phyloP scores from a whole-genome alignment of 495 filamentous ascomycete species.

The Penicillium waksmanii region DNA sequence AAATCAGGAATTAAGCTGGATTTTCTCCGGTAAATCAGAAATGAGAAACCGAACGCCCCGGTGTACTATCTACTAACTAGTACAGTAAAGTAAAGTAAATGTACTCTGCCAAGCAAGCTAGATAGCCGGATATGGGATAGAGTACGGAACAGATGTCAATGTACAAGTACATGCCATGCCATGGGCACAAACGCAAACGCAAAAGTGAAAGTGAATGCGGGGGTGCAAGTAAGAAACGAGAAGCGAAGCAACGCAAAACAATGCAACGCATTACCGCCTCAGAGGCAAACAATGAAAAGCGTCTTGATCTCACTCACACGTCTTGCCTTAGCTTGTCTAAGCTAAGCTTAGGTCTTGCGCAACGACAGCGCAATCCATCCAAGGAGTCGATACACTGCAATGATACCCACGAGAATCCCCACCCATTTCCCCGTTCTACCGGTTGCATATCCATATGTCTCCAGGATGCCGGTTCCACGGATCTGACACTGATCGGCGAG shows the following conservation, averaged over 20 bases:
- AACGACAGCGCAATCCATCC: constrained; percentile 50
- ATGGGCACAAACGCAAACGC: background rate
- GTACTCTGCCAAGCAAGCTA: too few species aligned
- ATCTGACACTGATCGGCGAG: constrained; percentile 68
- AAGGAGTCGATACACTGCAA: constrained; percentile 71
- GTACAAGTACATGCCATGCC: background rate
- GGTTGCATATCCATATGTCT: constrained; percentile 66
- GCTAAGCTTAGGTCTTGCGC: constrained; percentile 28
- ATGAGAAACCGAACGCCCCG: too few species aligned
- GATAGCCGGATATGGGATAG: too few species aligned
- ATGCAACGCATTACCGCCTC: constrained; percentile 16
- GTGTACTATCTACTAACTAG: too few species aligned
- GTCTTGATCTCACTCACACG: too few species aligned
- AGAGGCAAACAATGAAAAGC: background rate
- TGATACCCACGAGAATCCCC: constrained; percentile 75
- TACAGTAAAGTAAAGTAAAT: too few species aligned
- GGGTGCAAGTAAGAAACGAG: background rate
- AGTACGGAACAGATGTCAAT: too few species aligned
- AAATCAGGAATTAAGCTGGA: too few species aligned
- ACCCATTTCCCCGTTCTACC: constrained; percentile 69
- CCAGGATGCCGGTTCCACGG: constrained; percentile 66
- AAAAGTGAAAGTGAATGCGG: background rate
- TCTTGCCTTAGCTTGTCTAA: background rate
- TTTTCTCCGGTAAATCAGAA: too few species aligned
- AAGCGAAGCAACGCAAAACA: background rate